Base-by-base conservation (phyloP, 768 basidiomycete species). In the Termitomyces sp. region DNA sequence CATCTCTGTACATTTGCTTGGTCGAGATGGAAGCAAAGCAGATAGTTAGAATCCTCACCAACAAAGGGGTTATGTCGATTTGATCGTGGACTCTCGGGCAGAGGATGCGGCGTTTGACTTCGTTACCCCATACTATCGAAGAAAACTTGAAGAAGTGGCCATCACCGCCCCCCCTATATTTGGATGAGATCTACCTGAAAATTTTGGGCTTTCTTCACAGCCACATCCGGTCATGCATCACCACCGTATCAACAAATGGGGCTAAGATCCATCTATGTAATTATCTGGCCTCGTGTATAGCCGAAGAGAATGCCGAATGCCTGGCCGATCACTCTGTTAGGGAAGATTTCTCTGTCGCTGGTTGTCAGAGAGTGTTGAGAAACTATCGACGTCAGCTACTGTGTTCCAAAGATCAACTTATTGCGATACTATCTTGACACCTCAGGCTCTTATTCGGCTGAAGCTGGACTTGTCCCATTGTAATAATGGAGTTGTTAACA, bases 61-160 rank as follows among this genome's bases (percentile, higher is more conserved):
- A 45, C 40, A 50, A 53, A 50, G 42, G 50, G 53, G 56, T 33
- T 52, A 27, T 47, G 35, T 45, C 42, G 38, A 45, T 40, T 51
- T 59, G 56, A 57, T 59, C 56, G 42, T 53, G 53, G 42, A 53
- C 45, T 44, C 45, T 44, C 25, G 35, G 43, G 50, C 32, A 23
- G 32, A 32, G 51, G 16, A 54, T 67, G 70, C 63, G 72, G 68
- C 71, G 70, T 71, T 71, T 68, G 59, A 56, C 69, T 69, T 70
- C 49, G 54, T 69, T 64, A 60, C 61, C 62, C 56, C 51, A 56
- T 53, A n/a, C n/a, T n/a, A 25, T 49, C 47, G 39, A 60, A 39
- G 25, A 22, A 29, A 31, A n/a, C n/a, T 15, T 50, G 40, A 7
- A 16, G 45, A 47, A 50, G 42, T 57, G 53, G 32, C 22, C 35